phyloP scores from a whole-genome alignment of 768 basidiomycete species.

The Rhizopogon vinicolor region DNA sequence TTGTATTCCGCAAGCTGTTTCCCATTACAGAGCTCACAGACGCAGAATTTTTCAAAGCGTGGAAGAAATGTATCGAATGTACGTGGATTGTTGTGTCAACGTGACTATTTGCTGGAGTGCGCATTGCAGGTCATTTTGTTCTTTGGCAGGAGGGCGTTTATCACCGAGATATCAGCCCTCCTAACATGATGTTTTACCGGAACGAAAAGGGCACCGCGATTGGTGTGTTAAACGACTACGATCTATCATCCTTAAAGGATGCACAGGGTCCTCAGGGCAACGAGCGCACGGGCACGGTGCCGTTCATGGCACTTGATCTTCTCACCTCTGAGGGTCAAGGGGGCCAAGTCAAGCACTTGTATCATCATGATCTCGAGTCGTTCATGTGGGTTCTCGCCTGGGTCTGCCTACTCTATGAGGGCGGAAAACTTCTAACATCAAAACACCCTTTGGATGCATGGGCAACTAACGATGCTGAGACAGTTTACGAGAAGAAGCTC shows the following conservation, averaged over 20 bases:
- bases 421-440: not conserved
- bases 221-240: slow-evolving; percentile 14
- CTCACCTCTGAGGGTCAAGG: not conserved
- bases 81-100: not conserved
- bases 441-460: too few relatives aligned
- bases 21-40: not conserved
- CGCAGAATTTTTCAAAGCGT: not conserved
- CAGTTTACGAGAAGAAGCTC: too few relatives aligned
- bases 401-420: not conserved
- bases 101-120: not conserved
- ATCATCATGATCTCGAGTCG: not conserved
- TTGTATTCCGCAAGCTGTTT: not conserved
- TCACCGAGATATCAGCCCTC: not conserved
- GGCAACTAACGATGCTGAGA: too few relatives aligned
- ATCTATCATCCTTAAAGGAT: not conserved
- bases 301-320: slow-evolving; percentile 13
- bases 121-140: too few relatives aligned
- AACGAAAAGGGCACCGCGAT: not conserved
- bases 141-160: too few relatives aligned
- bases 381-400: not conserved
- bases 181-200: slow-evolving; percentile 11
- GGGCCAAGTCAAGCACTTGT: not conserved
- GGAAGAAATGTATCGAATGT: not conserved
- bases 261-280: not conserved
- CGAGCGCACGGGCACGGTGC: slow-evolving; percentile 10